Evolutionary conservation across 192 early-diverging fungal genomes (phyloP).

Genomic region (Chytriomyces sp.): DNA sequence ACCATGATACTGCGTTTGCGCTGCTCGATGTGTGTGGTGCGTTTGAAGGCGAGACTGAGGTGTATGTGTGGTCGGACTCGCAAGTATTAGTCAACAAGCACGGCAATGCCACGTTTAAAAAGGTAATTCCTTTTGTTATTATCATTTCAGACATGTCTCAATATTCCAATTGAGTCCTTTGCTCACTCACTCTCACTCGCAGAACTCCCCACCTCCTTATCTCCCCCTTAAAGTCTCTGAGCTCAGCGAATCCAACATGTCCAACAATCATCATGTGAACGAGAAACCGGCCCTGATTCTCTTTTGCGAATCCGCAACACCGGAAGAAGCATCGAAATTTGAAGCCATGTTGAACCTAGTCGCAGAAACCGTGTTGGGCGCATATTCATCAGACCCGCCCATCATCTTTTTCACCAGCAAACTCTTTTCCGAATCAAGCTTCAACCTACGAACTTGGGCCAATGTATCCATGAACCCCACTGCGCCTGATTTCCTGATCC

Average conservation of each 20-base stretch:
- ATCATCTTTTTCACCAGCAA: background rate
- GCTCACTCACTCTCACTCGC: background rate
- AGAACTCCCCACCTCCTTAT: background rate
- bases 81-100: background rate
- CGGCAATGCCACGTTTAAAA: background rate
- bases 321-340: background rate
- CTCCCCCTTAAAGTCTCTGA: background rate
- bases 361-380: background rate
- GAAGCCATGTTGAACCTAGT: too few relatives aligned
- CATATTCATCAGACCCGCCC: background rate
- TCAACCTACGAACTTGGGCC: background rate
- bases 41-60: background rate
- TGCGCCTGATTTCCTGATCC: background rate
- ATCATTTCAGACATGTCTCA: background rate
- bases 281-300: conserved; percentile 17
- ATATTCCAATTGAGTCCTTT: background rate
- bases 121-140: background rate
- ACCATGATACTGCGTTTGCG: background rate
- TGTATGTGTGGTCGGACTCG: background rate
- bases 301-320: background rate
- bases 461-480: background rate
- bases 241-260: conserved; percentile 7
- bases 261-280: background rate
- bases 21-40: background rate
- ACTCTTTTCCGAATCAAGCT: background rate